Base-by-base conservation (phyloP, 306 rosid species). In the Cicer cuneatum region DNA sequence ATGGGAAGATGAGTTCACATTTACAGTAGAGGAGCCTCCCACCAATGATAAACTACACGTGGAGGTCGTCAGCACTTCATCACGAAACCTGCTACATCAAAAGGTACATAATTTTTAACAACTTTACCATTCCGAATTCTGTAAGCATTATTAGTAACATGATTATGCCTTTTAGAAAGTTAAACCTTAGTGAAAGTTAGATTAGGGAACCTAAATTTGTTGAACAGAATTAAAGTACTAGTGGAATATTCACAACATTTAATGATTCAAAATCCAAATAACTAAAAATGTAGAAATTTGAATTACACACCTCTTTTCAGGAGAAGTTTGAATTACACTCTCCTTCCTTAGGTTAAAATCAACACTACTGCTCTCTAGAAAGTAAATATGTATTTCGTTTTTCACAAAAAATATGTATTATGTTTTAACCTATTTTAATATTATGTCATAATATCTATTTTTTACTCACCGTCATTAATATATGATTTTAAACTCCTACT, bases 1-100 rank as follows among this genome's bases (percentile, higher is more conserved):
- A 79, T 93, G 98, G 98, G 96, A 77, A 61, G 97, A 93, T 21
- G 96, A 93, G 73, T 93, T 91, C 74, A 73, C 66, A 7, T 91
- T 91, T 76, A 71, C 64, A 82, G 76, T 82, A 72, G 96, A 88
- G 15, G 85, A 91, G 71, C 97, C 96, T 83, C 98, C 98, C 52
- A 87, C 76, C n/a, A 82, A 82, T 24, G 91, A 93, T 15, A 91
- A 68, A 79, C 45, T 93, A 69, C 92, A 89, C 7, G 94, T 88
- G 10, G 97, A 91, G 74, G 89, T 91, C 64, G 80, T 89, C 72
- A 93, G 98, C 90, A 81, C 86, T 60, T 89, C 98, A 45, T 84
- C 97, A 49, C 87, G 92, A 74, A 84, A 74, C 80, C 76, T 93
- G 64, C 86, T 91, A 78, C 94, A 88, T 85, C 90, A 85, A 41